These are phyloP conservation scores for Backusella tarrabulga DNA, from an alignment of 192 early-diverging fungal genomes.

Conservation along the genomic window DNA sequence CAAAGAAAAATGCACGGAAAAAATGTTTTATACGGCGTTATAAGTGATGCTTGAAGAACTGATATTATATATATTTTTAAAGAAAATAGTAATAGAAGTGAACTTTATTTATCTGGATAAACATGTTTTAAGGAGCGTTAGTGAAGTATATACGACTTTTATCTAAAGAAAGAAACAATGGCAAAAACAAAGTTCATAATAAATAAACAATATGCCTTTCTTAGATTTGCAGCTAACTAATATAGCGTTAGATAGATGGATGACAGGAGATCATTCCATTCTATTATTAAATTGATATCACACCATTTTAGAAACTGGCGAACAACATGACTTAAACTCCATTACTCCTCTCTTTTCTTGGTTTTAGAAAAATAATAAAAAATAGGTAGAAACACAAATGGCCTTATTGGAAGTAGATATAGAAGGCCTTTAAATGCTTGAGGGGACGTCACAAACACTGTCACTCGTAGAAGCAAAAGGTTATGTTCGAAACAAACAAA, in stretches of 20 bases:
- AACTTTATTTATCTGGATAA: background rate
- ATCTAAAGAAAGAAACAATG: conserved; percentile 1
- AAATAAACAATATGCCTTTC: background rate
- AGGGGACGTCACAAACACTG: conserved; percentile 5
- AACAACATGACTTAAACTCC: background rate
- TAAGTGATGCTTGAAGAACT: background rate
- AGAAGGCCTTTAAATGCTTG: background rate
- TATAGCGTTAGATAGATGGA: background rate
- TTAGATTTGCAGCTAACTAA: background rate
- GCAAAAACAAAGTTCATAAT: background rate
- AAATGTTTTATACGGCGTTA: background rate
- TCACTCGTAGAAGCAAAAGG: background rate
- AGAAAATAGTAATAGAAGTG: background rate
- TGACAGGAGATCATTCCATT: conserved; percentile 2
- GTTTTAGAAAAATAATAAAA: background rate
- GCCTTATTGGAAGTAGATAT: background rate
- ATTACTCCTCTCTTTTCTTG: background rate
- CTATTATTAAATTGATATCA: background rate
- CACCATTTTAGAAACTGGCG: background rate
- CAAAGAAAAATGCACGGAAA: background rate
- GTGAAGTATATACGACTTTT: background rate
- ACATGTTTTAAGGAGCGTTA: background rate
- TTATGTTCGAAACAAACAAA: background rate
- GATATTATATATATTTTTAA: background rate
- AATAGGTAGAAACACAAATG: background rate